Evolutionary conservation across 2,329 filamentous ascomycete genomes (phyloP), one percentile per base, ranked within the genome.

Genomic region (Penicillium frequentans): DNA sequence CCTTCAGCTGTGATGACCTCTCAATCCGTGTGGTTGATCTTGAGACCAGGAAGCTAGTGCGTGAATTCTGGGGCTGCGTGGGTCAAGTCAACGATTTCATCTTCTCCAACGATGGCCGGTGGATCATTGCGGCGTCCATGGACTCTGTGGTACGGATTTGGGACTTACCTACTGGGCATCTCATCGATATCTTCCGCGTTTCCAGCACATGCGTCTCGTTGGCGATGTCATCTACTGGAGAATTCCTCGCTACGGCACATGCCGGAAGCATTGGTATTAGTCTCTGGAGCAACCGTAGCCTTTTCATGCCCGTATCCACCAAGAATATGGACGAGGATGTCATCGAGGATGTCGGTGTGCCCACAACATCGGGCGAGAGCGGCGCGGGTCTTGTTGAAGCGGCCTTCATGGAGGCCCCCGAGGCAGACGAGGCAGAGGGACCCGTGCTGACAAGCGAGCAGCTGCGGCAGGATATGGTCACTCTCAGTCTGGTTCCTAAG

Each of bases 111-210:
- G 93, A 98, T 72, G 93, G 93, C 9, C 86, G 92, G 55, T 99
- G 95, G 95, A 86, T 99, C 63, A 86, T 97, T 55, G 91, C 92
- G 23, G 90, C 92, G 13, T 92, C 91, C 0, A 87, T 90, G 68
- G 91, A 96, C 69, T 86, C 86, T 1, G 79, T 91, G 6, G 80
- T 97, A 50, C 86, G 95, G 43, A 86, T 98, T 8, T 99, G 95
- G 92, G 96, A 99, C 77, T 80, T 99, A 27, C 91, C 95, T 0
- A 99, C 96, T 0, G 93, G 92, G 26, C 93, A 99, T 75, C 82
- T 99, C 14, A 95, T 99, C 60, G 95, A 99, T 71, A 91, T 90
- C 3, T 92, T 99, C 75, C 86, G 86, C 56, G 84, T 96, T 5
- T 86, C 87, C 54, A 89, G 84, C 53, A 87, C 88, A 11, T 96